Conservation (phyloP, 2,329 filamentous ascomycete species). For the Ophiocordyceps camponoti-floridani region DNA sequence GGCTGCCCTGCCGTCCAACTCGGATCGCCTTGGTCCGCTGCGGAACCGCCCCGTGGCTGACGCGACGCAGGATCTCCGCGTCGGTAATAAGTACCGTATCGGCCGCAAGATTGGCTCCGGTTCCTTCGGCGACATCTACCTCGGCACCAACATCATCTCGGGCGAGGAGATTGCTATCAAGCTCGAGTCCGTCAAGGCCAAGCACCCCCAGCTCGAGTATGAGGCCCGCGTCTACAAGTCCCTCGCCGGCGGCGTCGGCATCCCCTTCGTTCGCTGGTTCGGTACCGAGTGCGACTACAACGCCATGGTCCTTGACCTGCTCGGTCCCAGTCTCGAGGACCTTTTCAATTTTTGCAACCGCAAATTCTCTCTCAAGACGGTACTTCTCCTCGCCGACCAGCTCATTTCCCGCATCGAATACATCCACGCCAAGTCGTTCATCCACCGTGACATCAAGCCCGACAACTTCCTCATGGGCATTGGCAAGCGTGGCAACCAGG, state of each 20-base stretch:
- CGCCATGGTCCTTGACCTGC: slow-evolving; percentile 95
- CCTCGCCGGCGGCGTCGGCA: slow-evolving; percentile 89
- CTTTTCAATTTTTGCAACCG: slow-evolving; percentile 99
- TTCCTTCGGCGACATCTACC: background rate
- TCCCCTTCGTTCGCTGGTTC: slow-evolving; percentile 98
- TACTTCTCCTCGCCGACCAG: slow-evolving; percentile 89
- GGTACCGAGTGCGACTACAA: slow-evolving; percentile 99
- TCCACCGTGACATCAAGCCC: slow-evolving; percentile 98
- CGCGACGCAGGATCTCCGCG: background rate
- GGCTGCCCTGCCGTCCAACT: background rate
- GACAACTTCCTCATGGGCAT: slow-evolving; percentile 99
- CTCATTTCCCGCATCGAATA: slow-evolving; percentile 98
- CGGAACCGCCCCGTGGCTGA: background rate
- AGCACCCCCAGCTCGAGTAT: slow-evolving; percentile 97
- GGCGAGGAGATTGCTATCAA: slow-evolving; percentile 99
- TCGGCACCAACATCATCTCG: slow-evolving; percentile 85
- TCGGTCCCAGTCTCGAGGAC: slow-evolving; percentile 90
- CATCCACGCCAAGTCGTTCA: slow-evolving; percentile 98
- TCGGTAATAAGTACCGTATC: background rate
- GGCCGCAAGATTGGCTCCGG: background rate
- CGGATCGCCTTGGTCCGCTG: background rate
- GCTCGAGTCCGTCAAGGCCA: slow-evolving; percentile 97
- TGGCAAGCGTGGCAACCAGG: slow-evolving; percentile 96
- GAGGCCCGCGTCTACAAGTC: slow-evolving; percentile 86
- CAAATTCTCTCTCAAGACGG: slow-evolving; percentile 98